Base-by-base conservation (phyloP, 139 green algal species). In the Yamagishiella unicocca region DNA sequence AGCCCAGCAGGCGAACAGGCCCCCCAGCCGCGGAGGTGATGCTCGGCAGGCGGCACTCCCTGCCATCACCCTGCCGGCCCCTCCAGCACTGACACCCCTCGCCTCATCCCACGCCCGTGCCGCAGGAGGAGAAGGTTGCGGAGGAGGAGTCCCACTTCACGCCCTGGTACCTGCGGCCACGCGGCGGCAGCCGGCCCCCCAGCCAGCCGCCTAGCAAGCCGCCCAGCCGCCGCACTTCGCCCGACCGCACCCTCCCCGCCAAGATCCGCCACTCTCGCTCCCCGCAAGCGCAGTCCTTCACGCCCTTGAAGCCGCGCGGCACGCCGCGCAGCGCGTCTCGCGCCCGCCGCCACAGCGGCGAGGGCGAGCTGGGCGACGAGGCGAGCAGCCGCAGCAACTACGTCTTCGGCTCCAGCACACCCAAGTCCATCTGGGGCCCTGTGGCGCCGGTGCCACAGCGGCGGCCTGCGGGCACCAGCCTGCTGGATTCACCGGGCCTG, bases 351-450 rank as follows among this genome's bases (percentile, higher is more conserved):
- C 38, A 38, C 42, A 45, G 73, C 73, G 67, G 35, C 67, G 67
- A 37, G 10, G 73, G 73, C 9, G 33, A 8, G 45, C 73, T 64
- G 27, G 45, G 45, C 21, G 43, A 43, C 22, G 72, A 80, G 43
- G 53, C 6, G 10, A 54, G 79, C 61, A 54, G 64, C 79, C 64
- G 61, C 37, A 43, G 79, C 17, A 85, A 75, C 61, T 85, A 85
- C 55, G 79, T 85, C 29, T 85, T 85, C 29, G 79, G 79, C 19
- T 55, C 35, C 25, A 85, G 79, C 62, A 75, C 61, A 2, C 61
- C 79, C 40, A 85, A 85, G 79, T 85, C 79, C 55, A 85, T 85
- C 61, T 85, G 79, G 79, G 79, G 62, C 0, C 79, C 79, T 5
- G 25, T 85, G 61, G 61, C 40, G 14, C 31, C 58, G 2, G 74